phyloP scores from a whole-genome alignment of 345 rosid species.

The Salix caprea region DNA sequence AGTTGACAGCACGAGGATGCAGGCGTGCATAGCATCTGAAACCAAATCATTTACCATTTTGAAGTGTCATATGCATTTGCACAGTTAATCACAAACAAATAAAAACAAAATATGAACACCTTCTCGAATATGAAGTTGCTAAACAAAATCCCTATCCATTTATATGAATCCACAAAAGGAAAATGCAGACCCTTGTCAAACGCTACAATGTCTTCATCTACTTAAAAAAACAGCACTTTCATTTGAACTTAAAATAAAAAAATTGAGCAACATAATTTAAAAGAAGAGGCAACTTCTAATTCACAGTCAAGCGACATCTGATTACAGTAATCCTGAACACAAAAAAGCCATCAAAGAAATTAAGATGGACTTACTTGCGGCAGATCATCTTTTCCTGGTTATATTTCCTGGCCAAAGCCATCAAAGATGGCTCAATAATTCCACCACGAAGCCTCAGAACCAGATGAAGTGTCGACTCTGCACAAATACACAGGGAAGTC shows the following conservation, averaged over 20 bases:
- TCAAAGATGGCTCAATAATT: conserved; percentile 88
- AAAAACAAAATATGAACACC: not conserved
- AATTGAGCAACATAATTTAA: too few species aligned
- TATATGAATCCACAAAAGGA: too few species aligned
- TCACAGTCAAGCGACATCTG: too few species aligned
- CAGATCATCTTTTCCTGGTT: conserved; percentile 87
- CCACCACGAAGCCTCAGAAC: conserved; percentile 88
- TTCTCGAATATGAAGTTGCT: too few species aligned
- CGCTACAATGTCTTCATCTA: too few species aligned
- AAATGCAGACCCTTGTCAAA: too few species aligned
- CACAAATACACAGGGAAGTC: not conserved
- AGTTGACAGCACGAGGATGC: conserved; percentile 95
- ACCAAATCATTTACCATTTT: not conserved
- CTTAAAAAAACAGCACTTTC: not conserved
- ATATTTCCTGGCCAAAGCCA: conserved; percentile 76
- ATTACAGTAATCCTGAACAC: too few species aligned
- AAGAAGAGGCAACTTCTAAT: too few species aligned
- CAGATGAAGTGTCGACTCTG: conserved; percentile 81
- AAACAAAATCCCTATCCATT: too few species aligned
- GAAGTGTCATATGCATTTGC: too few species aligned
- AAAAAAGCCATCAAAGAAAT: not conserved
- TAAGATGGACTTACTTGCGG: conserved; percentile 59
- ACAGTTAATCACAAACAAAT: too few species aligned
- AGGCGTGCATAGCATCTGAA: conserved; percentile 88
- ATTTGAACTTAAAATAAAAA: not conserved